Conservation (phyloP, 768 basidiomycete species). For the Podaxis sp. region DNA sequence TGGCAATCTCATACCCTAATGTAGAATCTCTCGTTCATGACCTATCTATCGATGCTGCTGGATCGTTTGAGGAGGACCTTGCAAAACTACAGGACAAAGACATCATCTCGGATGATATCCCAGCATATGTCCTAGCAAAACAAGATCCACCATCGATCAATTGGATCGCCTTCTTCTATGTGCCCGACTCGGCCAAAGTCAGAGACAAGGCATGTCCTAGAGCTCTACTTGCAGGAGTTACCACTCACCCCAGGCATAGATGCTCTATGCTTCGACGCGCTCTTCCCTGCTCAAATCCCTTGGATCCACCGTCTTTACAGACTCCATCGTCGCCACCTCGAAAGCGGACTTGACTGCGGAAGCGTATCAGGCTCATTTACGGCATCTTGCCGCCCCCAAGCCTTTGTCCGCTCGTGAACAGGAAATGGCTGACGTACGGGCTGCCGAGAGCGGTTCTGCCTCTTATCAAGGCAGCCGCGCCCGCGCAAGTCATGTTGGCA, state of each 20-base stretch:
- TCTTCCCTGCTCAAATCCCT: conserved; percentile 68
- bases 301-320: conserved; percentile 70
- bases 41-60: conserved; percentile 43
- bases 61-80: conserved; percentile 65
- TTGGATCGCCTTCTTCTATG: conserved; percentile 79
- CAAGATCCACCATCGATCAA: conserved; percentile 57
- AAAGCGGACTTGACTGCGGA: conserved; percentile 65
- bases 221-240: not conserved
- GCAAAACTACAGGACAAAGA: conserved; percentile 45
- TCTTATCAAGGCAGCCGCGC: conserved; percentile 59
- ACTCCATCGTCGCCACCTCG: conserved; percentile 77
- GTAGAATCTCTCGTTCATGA: conserved; percentile 72
- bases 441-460: conserved; percentile 59
- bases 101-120: conserved; percentile 56
- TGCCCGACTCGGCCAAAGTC: conserved; percentile 79
- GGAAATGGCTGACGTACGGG: conserved; percentile 75
- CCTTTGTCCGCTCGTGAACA: conserved; percentile 83
- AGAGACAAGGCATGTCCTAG: conserved; percentile 66
- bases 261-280: conserved; percentile 86
- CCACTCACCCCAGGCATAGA: conserved; percentile 42
- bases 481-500: conserved; percentile 55
- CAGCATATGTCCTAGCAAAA: conserved; percentile 76
- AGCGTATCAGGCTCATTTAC: conserved; percentile 73
- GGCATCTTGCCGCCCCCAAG: conserved; percentile 71
- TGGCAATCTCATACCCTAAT: conserved; percentile 20